These are phyloP conservation scores for Gyrodon lividus DNA, from an alignment of 768 basidiomycete species.

Conservation along the genomic window DNA sequence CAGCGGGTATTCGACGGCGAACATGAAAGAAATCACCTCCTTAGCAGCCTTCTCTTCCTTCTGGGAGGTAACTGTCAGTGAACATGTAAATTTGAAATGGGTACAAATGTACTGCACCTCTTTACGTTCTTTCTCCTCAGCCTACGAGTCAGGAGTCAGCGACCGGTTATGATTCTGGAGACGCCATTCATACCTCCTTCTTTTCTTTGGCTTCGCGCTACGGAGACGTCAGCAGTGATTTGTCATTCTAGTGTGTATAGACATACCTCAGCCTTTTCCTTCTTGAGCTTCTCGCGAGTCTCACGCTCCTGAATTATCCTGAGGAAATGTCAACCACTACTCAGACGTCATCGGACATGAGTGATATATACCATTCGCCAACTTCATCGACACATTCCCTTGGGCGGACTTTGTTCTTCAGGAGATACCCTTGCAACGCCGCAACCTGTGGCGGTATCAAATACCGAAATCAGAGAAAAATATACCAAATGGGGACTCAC, in stretches of 20 bases:
- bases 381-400: slow-evolving; percentile 82
- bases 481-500: slow-evolving; percentile 42
- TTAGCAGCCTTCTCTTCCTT: slow-evolving; percentile 56
- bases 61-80: slow-evolving; percentile 16
- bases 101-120: slow-evolving; percentile 41
- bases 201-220: slow-evolving; percentile 82
- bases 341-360: slow-evolving; percentile 6
- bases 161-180: slow-evolving; percentile 4
- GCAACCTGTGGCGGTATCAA: slow-evolving; percentile 55
- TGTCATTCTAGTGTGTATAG: neutral
- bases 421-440: slow-evolving; percentile 78
- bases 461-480: neutral
- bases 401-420: slow-evolving; percentile 90
- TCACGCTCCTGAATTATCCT: slow-evolving; percentile 76
- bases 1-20: slow-evolving; percentile 16
- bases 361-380: slow-evolving; percentile 55
- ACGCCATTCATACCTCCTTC: slow-evolving; percentile 47
- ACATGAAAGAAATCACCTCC: slow-evolving; percentile 42
- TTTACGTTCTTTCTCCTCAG: slow-evolving; percentile 63
- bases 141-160: slow-evolving; percentile 27
- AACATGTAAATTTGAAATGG: neutral
- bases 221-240: slow-evolving; percentile 7
- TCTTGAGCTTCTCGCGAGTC: slow-evolving; percentile 81
- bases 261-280: slow-evolving; percentile 63
- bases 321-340: slow-evolving; percentile 3